phyloP scores from a whole-genome alignment of 352 stramenopile species.

The Phytophthora pisi region DNA sequence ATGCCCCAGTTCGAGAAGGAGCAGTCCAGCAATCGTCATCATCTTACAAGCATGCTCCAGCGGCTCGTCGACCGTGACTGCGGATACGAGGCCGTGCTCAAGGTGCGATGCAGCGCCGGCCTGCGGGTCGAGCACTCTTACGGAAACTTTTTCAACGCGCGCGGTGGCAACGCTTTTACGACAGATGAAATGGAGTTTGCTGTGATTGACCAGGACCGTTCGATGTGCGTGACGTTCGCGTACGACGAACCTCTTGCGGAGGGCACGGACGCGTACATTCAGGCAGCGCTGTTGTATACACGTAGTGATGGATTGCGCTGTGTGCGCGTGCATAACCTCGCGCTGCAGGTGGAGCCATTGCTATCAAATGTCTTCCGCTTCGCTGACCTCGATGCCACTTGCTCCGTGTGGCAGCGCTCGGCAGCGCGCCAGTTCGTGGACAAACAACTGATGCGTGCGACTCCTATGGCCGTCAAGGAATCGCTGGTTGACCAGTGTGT shows the following conservation, averaged over 20 bases:
- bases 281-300: conserved; percentile 91
- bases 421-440: conserved; percentile 82
- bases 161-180: conserved; percentile 56
- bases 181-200: conserved; percentile 91
- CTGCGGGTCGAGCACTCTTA: conserved; percentile 88
- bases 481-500: conserved; percentile 87
- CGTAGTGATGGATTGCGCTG: conserved; percentile 82
- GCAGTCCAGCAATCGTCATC: conserved; percentile 78
- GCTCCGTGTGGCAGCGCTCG: conserved; percentile 83
- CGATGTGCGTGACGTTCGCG: conserved; percentile 87
- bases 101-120: conserved; percentile 85
- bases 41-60: conserved; percentile 77
- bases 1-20: conserved; percentile 90
- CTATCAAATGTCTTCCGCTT: conserved; percentile 90
- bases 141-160: conserved; percentile 78
- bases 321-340: conserved; percentile 92
- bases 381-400: conserved; percentile 87
- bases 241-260: conserved; percentile 86
- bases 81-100: conserved; percentile 89
- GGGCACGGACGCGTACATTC: conserved; percentile 80
- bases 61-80: conserved; percentile 75
- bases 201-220: conserved; percentile 86
- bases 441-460: conserved; percentile 83
- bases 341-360: conserved; percentile 73
- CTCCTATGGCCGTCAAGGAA: conserved; percentile 74